Evolutionary conservation across 140 eudicot species (phyloP).

Genomic region (Stevia rebaudiana): DNA sequence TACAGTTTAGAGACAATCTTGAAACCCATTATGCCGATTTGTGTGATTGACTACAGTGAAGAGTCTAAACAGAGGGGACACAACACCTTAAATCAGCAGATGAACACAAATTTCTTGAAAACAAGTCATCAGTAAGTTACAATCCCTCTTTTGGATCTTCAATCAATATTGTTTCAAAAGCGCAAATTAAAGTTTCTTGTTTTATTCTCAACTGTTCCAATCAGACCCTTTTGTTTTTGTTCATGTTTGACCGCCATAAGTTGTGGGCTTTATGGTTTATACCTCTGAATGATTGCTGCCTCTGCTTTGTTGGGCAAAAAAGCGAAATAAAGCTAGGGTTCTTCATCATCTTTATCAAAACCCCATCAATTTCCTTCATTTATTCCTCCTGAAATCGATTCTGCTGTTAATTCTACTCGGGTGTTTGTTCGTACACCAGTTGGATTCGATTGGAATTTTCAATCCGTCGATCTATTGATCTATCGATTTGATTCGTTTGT

Average conservation of each 20-base stretch:
- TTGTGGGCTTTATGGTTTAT: conserved; percentile 29
- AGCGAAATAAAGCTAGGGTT: conserved; percentile 46
- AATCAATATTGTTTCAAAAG: conserved; percentile 24
- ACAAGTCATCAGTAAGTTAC: conserved; percentile 23
- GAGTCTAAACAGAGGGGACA: background rate
- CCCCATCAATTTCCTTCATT: conserved; percentile 27
- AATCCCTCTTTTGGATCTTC: conserved; percentile 30
- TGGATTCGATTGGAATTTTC: conserved; percentile 17
- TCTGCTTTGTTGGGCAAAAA: conserved; percentile 53
- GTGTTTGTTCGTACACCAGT: conserved; percentile 7
- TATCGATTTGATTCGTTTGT: background rate
- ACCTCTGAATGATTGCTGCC: conserved; percentile 52
- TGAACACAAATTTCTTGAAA: conserved; percentile 8
- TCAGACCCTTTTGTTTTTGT: conserved; percentile 31
- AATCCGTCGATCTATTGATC: too few relatives aligned
- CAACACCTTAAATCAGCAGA: conserved; percentile 15
- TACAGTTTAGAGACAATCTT: background rate
- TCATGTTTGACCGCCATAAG: conserved; percentile 48
- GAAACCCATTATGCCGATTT: conserved; percentile 16
- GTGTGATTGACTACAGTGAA: conserved; percentile 22
- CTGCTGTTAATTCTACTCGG: conserved; percentile 10
- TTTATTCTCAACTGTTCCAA: conserved; percentile 21
- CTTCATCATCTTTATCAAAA: conserved; percentile 27
- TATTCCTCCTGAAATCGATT: conserved; percentile 16
- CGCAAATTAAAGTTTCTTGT: conserved; percentile 35